Percentiles rank a stretch among this genome's conserved stretches.
Conservation (phyloP, 306 rosid genomes). For the Prinsepia uniflora region DNA sequence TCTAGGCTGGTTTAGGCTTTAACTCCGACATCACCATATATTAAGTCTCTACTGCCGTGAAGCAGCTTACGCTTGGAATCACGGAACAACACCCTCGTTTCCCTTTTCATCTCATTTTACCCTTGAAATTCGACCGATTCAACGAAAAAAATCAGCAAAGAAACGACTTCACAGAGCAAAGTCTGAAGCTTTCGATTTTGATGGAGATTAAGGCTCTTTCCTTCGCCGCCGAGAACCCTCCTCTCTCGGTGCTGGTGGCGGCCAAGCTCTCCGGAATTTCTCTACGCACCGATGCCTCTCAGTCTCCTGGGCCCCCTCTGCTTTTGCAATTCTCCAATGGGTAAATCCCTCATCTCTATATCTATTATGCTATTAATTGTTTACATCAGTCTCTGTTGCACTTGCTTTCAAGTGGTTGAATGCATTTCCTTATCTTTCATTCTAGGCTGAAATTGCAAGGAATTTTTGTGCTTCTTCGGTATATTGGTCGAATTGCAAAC, state of each 20-base stretch:
- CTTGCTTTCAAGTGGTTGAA: neutral
- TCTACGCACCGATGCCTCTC: slow-evolving; percentile 45
- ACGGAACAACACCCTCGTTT: neutral
- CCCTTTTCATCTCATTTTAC: neutral
- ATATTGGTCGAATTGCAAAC: slow-evolving; percentile 57
- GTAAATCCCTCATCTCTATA: slow-evolving; percentile 28
- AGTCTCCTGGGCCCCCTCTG: slow-evolving; percentile 51
- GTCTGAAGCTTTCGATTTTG: neutral
- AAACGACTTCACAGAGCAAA: neutral
- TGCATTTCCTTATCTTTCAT: slow-evolving; percentile 1
- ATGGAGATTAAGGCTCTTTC: slow-evolving; percentile 56
- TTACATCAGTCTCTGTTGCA: neutral
- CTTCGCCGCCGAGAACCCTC: slow-evolving; percentile 59
- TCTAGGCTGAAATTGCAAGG: slow-evolving; percentile 66
- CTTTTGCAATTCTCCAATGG: slow-evolving; percentile 53
- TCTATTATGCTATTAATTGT: neutral
- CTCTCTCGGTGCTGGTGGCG: slow-evolving; percentile 64
- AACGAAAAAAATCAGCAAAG: neutral
- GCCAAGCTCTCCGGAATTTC: slow-evolving; percentile 57
- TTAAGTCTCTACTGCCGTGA: neutral
- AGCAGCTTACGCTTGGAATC: neutral
- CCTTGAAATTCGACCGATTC: neutral
- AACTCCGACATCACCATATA: too few species aligned
- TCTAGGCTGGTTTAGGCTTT: too few species aligned
- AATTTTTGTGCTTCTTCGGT: slow-evolving; percentile 54